Base-by-base conservation (phyloP, 805 yeast genomes). In the Yueomyces sinensis region DNA sequence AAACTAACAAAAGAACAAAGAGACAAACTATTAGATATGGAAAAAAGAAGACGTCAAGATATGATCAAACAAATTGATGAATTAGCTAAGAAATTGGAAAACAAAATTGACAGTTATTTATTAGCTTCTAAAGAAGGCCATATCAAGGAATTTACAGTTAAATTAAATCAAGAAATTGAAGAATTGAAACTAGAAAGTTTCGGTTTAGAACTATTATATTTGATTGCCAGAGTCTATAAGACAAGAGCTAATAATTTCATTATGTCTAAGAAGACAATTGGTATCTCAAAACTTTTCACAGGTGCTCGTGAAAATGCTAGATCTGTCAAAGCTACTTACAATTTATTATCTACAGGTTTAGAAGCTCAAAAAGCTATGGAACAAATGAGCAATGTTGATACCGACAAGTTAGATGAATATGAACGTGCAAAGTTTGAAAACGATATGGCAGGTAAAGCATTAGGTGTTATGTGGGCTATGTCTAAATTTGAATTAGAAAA, bases 381-480 rank as follows among this genome's bases (percentile, higher is more conserved):
- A 50, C 76, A 82, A 44, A 70, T 87, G 68, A 67, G 74, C 17
- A 73, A 72, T 44, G 76, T 81, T 43, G 86, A 82, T 50, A 70
- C 66, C 20, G 73, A 64, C 1, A 72, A 70, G 17, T 55, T 66
- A 61, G 72, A 65, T 30, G 72, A 74, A 5, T 79, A 70, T 36
- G 70, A 72, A 46, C 70, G 73, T 41, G 84, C 76, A 1, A 91
- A 84, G 51, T 72, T 81, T 60, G 95, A 89, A 50, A 70, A 84
- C 33, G 62, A 72, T 37, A 70, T 89, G 41, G 76, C 84, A 36
- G 97, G 98, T 17, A 91, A 89, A 55, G 72, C 91, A 17, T 66
- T 91, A 33, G 89, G 91, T 6, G 86, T 95, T 1, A 93, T 94
- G 15, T 91, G 99, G 99, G 82, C 82, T 17, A 82, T 94, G 28